A percentile compares a stretch with the other conserved stretches of the same genome.
phyloP scores from a whole-genome alignment of 2,329 filamentous ascomycete genomes.

The Alternaria triticimaculans region DNA sequence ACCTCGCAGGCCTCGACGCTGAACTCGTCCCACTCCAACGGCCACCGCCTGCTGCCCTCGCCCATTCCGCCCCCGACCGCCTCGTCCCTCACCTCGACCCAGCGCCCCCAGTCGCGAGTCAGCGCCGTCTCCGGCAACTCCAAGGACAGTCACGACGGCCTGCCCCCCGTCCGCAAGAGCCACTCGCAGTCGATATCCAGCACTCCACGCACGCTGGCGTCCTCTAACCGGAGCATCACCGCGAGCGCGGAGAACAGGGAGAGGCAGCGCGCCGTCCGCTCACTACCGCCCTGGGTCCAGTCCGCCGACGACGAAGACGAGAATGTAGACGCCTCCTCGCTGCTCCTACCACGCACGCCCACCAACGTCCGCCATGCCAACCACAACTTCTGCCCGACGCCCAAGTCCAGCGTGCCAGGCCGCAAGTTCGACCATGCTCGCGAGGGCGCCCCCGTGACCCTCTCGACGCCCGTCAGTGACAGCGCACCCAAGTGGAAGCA shows the following conservation, averaged over 20 bases:
- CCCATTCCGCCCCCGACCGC: slow-evolving; percentile 40
- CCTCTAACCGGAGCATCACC: slow-evolving; percentile 37
- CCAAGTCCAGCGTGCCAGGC: slow-evolving; percentile 48
- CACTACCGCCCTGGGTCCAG: slow-evolving; percentile 50
- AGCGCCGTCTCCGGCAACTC: slow-evolving; percentile 36
- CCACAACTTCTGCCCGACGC: slow-evolving; percentile 49
- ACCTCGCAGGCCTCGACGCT: not conserved
- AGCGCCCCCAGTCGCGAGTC: slow-evolving; percentile 41
- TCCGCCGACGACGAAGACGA: slow-evolving; percentile 45
- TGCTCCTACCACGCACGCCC: slow-evolving; percentile 46
- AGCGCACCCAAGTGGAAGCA: slow-evolving; percentile 49
- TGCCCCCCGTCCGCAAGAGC: slow-evolving; percentile 33
- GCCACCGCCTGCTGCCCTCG: slow-evolving; percentile 40
- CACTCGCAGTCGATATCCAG: slow-evolving; percentile 46
- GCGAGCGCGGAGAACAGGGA: slow-evolving; percentile 40
- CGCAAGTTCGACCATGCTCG: slow-evolving; percentile 50
- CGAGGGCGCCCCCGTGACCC: slow-evolving; percentile 47
- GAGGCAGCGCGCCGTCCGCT: slow-evolving; percentile 42
- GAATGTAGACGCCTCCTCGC: slow-evolving; percentile 36
- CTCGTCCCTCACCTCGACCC: slow-evolving; percentile 35
- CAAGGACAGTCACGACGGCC: slow-evolving; percentile 36
- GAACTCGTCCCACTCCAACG: slow-evolving; percentile 16
- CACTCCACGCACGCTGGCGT: slow-evolving; percentile 47
- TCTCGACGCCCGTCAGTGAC: slow-evolving; percentile 42
- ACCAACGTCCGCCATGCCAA: slow-evolving; percentile 42